These are phyloP conservation scores for Phytophthora macrochlamydospora DNA, from an alignment of 352 stramenopile species.

Conservation along the genomic window DNA sequence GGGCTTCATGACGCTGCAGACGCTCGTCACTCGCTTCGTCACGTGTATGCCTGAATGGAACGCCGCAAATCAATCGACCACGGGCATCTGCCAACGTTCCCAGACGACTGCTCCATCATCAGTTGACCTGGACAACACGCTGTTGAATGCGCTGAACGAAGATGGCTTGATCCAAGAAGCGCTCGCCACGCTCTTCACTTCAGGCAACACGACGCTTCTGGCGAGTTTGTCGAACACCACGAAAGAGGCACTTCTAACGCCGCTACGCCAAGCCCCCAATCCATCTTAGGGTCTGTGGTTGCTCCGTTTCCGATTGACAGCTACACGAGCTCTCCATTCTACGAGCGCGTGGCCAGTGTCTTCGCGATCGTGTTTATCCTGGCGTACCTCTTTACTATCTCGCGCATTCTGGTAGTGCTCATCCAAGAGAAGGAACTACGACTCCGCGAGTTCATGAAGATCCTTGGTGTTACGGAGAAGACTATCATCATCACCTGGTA, in stretches of 20 bases:
- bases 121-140: slow-evolving; percentile 23
- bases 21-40: slow-evolving; percentile 60
- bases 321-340: slow-evolving; percentile 60
- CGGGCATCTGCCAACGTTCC: slow-evolving; percentile 44
- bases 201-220: slow-evolving; percentile 9
- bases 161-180: slow-evolving; percentile 41
- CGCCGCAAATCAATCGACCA: slow-evolving; percentile 37
- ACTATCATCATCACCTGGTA: slow-evolving; percentile 75
- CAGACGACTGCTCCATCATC: slow-evolving; percentile 31
- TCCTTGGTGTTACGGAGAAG: slow-evolving; percentile 87
- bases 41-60: slow-evolving; percentile 61
- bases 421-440: slow-evolving; percentile 91
- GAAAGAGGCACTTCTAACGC: slow-evolving; percentile 23
- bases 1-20: slow-evolving; percentile 67
- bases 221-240: slow-evolving; percentile 18
- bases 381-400: slow-evolving; percentile 89
- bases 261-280: slow-evolving; percentile 51
- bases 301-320: slow-evolving; percentile 45
- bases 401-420: slow-evolving; percentile 77
- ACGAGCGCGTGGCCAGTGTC: slow-evolving; percentile 45
- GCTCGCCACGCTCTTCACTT: slow-evolving; percentile 11
- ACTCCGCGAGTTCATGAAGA: slow-evolving; percentile 90
- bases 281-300: slow-evolving; percentile 30
- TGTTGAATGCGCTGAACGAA: slow-evolving; percentile 36
- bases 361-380: slow-evolving; percentile 91